Conservation (phyloP, 257 asterid species). For the Fraxinus americana region DNA sequence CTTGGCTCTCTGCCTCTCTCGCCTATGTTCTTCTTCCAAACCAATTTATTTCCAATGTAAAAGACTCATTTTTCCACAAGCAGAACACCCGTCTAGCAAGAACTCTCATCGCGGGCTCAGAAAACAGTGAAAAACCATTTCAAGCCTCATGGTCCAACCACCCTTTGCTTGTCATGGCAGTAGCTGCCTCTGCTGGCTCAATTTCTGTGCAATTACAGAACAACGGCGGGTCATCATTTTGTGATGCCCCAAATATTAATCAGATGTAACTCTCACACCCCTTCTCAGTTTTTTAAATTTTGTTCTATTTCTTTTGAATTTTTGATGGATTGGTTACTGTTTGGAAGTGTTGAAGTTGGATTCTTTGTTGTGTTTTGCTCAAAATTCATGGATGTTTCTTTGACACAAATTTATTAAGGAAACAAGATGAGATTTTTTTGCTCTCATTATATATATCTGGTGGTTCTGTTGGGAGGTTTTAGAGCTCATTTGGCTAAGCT, state of each 20-base stretch:
- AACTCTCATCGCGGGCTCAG: slow-evolving; percentile 25
- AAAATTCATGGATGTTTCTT: too few species aligned
- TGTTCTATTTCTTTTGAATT: too few species aligned
- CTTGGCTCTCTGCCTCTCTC: slow-evolving; percentile 63
- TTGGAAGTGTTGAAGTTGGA: too few species aligned
- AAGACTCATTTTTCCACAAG: slow-evolving; percentile 25
- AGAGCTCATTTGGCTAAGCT: too few species aligned
- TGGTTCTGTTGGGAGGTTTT: too few species aligned
- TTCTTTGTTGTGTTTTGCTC: too few species aligned
- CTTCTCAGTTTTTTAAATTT: not conserved
- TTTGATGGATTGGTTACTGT: too few species aligned
- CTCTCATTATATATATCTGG: too few species aligned
- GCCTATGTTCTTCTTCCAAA: slow-evolving; percentile 59
- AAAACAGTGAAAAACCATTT: slow-evolving; percentile 27
- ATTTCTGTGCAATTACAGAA: slow-evolving; percentile 42
- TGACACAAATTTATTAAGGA: too few species aligned
- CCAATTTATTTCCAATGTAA: slow-evolving; percentile 35
- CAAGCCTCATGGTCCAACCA: slow-evolving; percentile 35
- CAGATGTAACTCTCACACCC: slow-evolving; percentile 39
- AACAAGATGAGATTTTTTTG: too few species aligned
- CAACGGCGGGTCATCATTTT: slow-evolving; percentile 40
- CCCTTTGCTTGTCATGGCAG: slow-evolving; percentile 66
- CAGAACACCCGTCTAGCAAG: slow-evolving; percentile 26
- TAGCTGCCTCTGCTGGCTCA: slow-evolving; percentile 69
- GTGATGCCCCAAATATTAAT: slow-evolving; percentile 58